Evolutionary conservation across 148 eudicot species (phyloP), one percentile per base, ranked within the genome.

Genomic region (Limonium bicolor): DNA sequence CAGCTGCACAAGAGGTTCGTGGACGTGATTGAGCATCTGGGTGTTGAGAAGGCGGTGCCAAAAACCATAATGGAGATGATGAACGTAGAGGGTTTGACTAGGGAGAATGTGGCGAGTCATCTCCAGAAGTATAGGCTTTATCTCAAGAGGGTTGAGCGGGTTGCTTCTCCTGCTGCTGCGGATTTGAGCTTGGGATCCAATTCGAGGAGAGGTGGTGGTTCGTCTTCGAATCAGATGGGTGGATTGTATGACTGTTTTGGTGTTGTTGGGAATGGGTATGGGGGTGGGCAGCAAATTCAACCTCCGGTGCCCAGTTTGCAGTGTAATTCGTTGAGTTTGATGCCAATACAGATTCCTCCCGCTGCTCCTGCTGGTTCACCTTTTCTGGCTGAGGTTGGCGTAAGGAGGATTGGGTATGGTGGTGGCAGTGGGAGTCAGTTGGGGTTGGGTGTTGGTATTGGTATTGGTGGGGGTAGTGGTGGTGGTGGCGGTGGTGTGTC

Each of bases 101-200:
- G 75, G 40, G 71, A 70, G 40, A 70, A 70, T 65, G 70, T 70
- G 40, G 75, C 75, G 24, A 70, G 75, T 29, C 75, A 70, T 13
- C 55, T 70, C 49, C 75, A 70, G 48, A 70, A 70, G 61, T 70
- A 70, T 43, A 61, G 75, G 47, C n/a, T 65, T 14, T 65, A 70
- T 46, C 44, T 70, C 51, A 70, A 51, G 63, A 60, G 70, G 43
- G 48, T 53, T 27, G 70, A 56, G 4, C 60, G 34, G 48, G 2
- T 5, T 21, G 9, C 46, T 8, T 5, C 46, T 41, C 28, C 22
- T 6, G 2, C 2, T 17, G 11, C 24, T 43, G 24, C 29, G 30
- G 20, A 25, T 43, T 24, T 31, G 9, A 24, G 16, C 9, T 31
- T 31, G 1, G 12, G 24, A 8, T 41, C 46, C 2, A 23, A n/a